Evolutionary conservation across 257 asterid species (phyloP).

Genomic region (Jaltomata sinuosa): DNA sequence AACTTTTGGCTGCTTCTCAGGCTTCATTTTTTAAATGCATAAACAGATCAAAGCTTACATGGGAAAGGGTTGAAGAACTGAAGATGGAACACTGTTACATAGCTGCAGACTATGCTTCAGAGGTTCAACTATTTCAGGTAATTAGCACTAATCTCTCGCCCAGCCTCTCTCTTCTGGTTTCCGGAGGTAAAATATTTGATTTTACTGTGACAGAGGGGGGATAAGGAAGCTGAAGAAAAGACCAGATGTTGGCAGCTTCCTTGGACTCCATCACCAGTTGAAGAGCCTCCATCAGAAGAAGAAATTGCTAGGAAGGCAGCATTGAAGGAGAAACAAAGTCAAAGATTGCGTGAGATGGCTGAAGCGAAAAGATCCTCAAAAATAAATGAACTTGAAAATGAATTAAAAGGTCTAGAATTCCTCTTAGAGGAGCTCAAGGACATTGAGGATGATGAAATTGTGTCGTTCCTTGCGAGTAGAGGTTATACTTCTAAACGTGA

Average conservation of each 20-base stretch:
- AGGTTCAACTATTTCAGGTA: slow-evolving; percentile 82
- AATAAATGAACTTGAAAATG: slow-evolving; percentile 92
- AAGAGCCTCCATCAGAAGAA: slow-evolving; percentile 95
- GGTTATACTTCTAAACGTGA: slow-evolving; percentile 59
- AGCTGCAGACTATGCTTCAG: slow-evolving; percentile 68
- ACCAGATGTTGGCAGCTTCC: slow-evolving; percentile 92
- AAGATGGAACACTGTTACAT: slow-evolving; percentile 96
- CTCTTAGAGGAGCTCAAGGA: slow-evolving; percentile 58
- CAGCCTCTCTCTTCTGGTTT: slow-evolving; percentile 10
- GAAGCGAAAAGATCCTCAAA: slow-evolving; percentile 85
- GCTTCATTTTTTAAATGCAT: slow-evolving; percentile 14
- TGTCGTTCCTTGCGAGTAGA: slow-evolving; percentile 53
- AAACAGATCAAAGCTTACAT: slow-evolving; percentile 72
- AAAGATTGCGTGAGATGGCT: slow-evolving; percentile 96
- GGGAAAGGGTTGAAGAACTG: slow-evolving; percentile 98
- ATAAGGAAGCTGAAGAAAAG: slow-evolving; percentile 77
- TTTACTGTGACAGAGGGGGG: slow-evolving; percentile 50
- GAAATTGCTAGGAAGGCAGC: slow-evolving; percentile 99
- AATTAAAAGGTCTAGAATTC: slow-evolving; percentile 66
- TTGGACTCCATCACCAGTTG: slow-evolving; percentile 83
- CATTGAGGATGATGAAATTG: slow-evolving; percentile 41
- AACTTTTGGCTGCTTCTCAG: slow-evolving; percentile 3
- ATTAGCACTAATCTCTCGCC: neutral
- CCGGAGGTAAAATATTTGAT: neutral
- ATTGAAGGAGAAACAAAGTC: slow-evolving; percentile 91